phyloP scores from a whole-genome alignment of 108 stramenopile genomes.

The Cyclostephanos tholiformis region DNA sequence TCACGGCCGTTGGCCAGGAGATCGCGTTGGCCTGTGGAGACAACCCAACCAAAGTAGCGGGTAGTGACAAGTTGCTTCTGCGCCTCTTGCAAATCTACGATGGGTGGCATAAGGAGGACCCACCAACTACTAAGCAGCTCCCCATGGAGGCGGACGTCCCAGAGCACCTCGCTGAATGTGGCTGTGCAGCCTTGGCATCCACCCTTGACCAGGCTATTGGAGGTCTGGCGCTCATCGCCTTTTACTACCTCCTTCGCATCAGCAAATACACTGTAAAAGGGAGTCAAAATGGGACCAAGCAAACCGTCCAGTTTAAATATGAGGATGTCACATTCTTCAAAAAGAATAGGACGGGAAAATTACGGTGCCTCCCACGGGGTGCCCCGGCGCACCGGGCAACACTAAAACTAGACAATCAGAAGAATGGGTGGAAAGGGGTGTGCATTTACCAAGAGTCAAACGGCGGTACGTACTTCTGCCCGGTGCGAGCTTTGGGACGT shows the following conservation, averaged over 20 bases:
- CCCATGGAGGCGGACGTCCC: no score
- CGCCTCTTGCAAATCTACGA: neutral
- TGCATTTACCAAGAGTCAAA: no score
- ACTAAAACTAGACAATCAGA: neutral
- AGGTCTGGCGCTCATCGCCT: constrained; percentile 11
- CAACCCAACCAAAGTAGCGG: constrained; percentile 7
- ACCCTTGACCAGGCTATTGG: neutral
- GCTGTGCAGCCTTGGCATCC: neutral
- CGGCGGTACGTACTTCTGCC: no score
- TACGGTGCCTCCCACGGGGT: neutral
- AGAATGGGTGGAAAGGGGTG: constrained; percentile 20
- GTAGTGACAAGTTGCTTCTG: neutral
- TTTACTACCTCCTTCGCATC: no score
- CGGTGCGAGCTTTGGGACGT: no score
- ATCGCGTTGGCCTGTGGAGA: no score
- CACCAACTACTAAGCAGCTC: constrained; percentile 13
- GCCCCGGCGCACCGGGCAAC: constrained; percentile 1
- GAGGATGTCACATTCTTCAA: constrained; percentile 1
- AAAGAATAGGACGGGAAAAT: neutral
- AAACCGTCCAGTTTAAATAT: constrained; percentile 11
- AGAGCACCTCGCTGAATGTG: neutral
- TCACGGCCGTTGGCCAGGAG: no score
- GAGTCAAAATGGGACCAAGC: no score
- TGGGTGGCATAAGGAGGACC: constrained; percentile 12
- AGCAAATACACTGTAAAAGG: no score